phyloP scores from a whole-genome alignment of 1,139 yeast species.

The Candida mesenterica region DNA sequence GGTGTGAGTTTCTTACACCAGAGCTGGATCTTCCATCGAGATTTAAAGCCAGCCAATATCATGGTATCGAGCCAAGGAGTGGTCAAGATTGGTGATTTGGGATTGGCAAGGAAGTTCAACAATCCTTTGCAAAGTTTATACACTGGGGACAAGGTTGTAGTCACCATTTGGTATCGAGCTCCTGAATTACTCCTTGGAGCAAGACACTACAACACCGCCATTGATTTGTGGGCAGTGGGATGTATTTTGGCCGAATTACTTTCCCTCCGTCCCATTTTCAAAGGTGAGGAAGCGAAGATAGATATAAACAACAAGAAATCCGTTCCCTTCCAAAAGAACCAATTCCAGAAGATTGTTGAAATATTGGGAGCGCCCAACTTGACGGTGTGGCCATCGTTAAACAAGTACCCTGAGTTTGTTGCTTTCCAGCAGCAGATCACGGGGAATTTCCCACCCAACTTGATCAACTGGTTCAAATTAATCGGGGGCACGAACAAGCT shows the following conservation, averaged over 20 bases:
- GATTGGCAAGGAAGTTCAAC: constrained; percentile 86
- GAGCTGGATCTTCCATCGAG: constrained; percentile 95
- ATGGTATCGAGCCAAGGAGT: constrained; percentile 90
- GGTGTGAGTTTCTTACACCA: constrained; percentile 92
- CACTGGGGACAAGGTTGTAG: constrained; percentile 96
- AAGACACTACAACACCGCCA: constrained; percentile 91
- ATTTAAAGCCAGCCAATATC: constrained; percentile 94
- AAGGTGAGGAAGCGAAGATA: constrained; percentile 96
- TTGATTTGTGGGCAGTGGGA: constrained; percentile 96
- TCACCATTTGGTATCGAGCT: constrained; percentile 97
- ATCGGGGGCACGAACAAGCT: constrained; percentile 70
- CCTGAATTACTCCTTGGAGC: constrained; percentile 91
- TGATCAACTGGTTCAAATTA: constrained; percentile 81
- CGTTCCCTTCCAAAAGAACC: constrained; percentile 92
- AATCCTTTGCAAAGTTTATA: constrained; percentile 87
- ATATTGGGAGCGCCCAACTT: constrained; percentile 83
- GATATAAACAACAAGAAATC: constrained; percentile 76
- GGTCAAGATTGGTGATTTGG: constrained; percentile 94
- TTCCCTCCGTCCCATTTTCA: constrained; percentile 87
- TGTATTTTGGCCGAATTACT: constrained; percentile 91
- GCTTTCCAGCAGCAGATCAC: constrained; percentile 51
- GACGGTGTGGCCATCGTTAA: constrained; percentile 73
- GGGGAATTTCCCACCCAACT: constrained; percentile 62
- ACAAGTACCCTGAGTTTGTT: constrained; percentile 80
- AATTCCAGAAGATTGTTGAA: constrained; percentile 84